These are phyloP conservation scores for Zelopaecilomyces penicillatus DNA, from an alignment of 2,329 filamentous ascomycete genomes.

Conservation along the genomic window DNA sequence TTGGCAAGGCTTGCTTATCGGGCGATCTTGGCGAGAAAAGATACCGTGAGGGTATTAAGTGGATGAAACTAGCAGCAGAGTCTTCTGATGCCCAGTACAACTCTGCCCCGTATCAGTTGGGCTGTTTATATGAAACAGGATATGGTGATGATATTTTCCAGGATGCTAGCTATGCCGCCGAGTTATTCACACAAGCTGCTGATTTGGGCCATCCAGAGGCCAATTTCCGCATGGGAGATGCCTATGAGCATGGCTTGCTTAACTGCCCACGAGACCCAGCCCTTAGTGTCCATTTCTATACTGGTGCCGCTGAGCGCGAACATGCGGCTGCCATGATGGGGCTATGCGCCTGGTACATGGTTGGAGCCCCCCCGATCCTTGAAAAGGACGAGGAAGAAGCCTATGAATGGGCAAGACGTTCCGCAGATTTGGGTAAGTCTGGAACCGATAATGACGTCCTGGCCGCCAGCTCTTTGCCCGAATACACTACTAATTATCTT, in stretches of 20 bases:
- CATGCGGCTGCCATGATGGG: slow-evolving; percentile 94
- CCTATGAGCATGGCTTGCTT: slow-evolving; percentile 87
- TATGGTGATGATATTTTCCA: slow-evolving; percentile 91
- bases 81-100: slow-evolving; percentile 89
- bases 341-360: slow-evolving; percentile 96
- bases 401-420: slow-evolving; percentile 87
- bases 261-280: slow-evolving; percentile 85
- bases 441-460: neutral
- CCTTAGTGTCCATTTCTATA: slow-evolving; percentile 95
- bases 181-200: slow-evolving; percentile 88
- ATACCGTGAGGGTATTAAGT: slow-evolving; percentile 88
- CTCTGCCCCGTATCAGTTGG: slow-evolving; percentile 83
- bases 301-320: slow-evolving; percentile 75
- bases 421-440: slow-evolving; percentile 71
- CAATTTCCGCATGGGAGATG: slow-evolving; percentile 83
- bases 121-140: slow-evolving; percentile 80
- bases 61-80: slow-evolving; percentile 89
- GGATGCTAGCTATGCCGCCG: slow-evolving; percentile 82
- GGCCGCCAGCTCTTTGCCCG: too few relatives aligned
- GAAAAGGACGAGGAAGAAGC: slow-evolving; percentile 95
- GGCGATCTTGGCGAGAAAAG: slow-evolving; percentile 82
- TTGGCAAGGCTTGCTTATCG: slow-evolving; percentile 82
- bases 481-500: slow-evolving; percentile 8
- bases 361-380: slow-evolving; percentile 82
- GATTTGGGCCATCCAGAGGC: slow-evolving; percentile 85